Evolutionary conservation across 257 asterid genomes (phyloP).

Genomic region (Jacaranda mimosifolia): DNA sequence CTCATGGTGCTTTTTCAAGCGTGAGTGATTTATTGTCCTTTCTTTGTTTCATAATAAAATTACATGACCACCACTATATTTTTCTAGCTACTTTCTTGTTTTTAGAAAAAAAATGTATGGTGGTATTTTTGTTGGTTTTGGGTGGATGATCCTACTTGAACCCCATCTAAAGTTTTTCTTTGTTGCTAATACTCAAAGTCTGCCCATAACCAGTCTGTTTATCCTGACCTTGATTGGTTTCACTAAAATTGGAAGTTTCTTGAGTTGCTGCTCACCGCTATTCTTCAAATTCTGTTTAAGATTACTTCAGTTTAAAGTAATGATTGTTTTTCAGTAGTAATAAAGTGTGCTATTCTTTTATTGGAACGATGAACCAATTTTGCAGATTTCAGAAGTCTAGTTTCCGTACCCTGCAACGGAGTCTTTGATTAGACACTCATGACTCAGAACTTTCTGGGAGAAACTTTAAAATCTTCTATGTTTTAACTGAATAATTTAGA

Average conservation of each 20-base stretch:
- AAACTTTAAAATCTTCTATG: neutral
- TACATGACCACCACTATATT: neutral
- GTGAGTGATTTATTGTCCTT: conserved; percentile 32
- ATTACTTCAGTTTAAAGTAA: neutral
- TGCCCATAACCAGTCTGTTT: neutral
- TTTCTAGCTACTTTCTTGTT: neutral
- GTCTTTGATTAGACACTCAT: neutral
- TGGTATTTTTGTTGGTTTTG: neutral
- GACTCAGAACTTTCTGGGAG: neutral
- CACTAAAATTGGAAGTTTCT: neutral
- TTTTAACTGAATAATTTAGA: neutral
- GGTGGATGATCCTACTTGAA: conserved; percentile 6
- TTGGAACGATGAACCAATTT: neutral
- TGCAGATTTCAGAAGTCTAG: neutral
- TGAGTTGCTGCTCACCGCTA: neutral
- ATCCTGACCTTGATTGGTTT: neutral
- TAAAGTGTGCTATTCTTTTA: neutral
- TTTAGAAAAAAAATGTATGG: neutral
- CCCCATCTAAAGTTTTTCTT: neutral
- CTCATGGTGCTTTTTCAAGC: conserved; percentile 45
- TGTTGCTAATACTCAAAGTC: neutral
- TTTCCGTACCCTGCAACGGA: neutral
- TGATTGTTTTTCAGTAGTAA: neutral
- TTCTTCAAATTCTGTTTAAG: neutral
- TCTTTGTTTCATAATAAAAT: neutral